Evolutionary conservation across 257 asterid species (phyloP), one percentile per base, ranked within the genome.

Genomic region (Nemophila menziesii): DNA sequence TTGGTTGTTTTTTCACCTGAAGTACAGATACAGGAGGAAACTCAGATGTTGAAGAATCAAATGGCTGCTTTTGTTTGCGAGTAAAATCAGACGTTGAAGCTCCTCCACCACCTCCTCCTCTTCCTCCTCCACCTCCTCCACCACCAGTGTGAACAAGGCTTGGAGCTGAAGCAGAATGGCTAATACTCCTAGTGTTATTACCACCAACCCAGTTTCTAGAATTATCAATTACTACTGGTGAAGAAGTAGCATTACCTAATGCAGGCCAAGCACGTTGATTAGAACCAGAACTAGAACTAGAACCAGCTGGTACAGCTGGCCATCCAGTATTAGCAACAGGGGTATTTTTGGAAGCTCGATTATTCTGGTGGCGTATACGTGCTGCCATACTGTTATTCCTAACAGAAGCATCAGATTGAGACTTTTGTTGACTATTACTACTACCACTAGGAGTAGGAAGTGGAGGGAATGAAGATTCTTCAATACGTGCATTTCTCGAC

Each of bases 121-220:
- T n/a, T n/a, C n/a, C n/a, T n/a, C n/a, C n/a, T n/a, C n/a, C n/a
- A n/a, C n/a, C n/a, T n/a, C n/a, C n/a, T n/a, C n/a, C n/a, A n/a
- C n/a, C n/a, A n/a, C 65, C 79, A 8, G 51, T 60, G 8, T 58
- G 72, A 23, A 70, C 72, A 47, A 81, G 92, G 63, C 72, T 78
- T 40, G 98, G 95, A 23, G 93, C 92, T 49, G 94, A 89, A 6
- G 84, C 67, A 37, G 95, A 78, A 61, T 81, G 95, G 66, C 64
- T 58, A 14, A 79, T 74, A 29, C 59, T 63, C 56, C 56, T 52
- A 11, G 43, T 62, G 56, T 60, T 62, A n/a, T n/a, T n/a, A n/a
- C n/a, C n/a, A n/a, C n/a, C n/a, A 34, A 70, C 70, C 51, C 76
- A 54, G 49, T 60, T 66, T 79, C 62, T 70, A n/a, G 77, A 68